phyloP scores from a whole-genome alignment of 2,329 filamentous ascomycete species.

The Trichoderma gracile region DNA sequence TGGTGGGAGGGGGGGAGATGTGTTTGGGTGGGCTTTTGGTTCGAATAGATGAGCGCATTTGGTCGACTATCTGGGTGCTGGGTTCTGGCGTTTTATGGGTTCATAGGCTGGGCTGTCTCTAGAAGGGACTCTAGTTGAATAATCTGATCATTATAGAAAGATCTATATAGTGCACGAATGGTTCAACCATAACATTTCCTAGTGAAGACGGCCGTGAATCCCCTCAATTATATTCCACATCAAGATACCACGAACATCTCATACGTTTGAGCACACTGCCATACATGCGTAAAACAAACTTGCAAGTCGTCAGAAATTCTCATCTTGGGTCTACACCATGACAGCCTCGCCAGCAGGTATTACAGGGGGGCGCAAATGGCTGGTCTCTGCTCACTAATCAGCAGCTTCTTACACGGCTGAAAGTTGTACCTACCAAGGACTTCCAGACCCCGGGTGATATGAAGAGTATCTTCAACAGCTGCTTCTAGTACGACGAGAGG shows the following conservation, averaged over 20 bases:
- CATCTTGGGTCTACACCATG: not conserved
- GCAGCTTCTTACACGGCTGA: not conserved
- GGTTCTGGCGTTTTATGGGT: constrained; percentile 16
- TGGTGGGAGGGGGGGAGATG: too few relatives aligned
- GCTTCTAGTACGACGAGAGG: too few relatives aligned
- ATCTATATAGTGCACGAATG: not conserved
- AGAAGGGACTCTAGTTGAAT: not conserved
- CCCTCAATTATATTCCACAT: too few relatives aligned
- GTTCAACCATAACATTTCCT: not conserved
- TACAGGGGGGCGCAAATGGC: not conserved
- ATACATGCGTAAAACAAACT: not conserved
- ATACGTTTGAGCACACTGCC: not conserved
- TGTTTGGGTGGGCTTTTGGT: not conserved
- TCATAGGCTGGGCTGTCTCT: not conserved
- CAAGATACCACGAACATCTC: too few relatives aligned
- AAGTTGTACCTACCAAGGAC: not conserved
- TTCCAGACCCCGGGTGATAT: too few relatives aligned
- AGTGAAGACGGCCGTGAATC: too few relatives aligned
- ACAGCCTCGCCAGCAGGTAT: not conserved
- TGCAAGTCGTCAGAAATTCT: not conserved
- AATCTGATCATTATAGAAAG: not conserved
- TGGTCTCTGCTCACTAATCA: constrained; percentile 11
- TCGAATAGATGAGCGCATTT: not conserved
- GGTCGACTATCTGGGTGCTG: not conserved
- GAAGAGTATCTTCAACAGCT: too few relatives aligned